These are phyloP conservation scores for Sindora glabra DNA, from an alignment of 306 rosid genomes.

Conservation along the genomic window DNA sequence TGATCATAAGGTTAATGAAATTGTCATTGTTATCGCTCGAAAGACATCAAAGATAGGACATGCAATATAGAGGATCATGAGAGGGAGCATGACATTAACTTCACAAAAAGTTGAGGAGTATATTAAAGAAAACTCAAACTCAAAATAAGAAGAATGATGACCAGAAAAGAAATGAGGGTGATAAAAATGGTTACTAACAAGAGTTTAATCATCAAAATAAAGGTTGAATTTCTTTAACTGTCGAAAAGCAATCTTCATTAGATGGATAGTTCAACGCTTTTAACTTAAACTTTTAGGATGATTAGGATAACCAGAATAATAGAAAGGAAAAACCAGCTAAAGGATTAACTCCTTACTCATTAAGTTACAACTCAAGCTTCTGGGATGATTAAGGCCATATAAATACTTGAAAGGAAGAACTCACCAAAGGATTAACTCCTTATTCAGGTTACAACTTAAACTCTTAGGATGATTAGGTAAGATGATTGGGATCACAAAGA, in stretches of 20 bases:
- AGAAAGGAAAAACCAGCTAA: no score
- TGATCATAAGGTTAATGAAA: no score
- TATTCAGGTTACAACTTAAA: slow-evolving; percentile 13
- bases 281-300: no score
- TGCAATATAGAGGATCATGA: no score
- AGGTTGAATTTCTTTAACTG: slow-evolving; percentile 40
- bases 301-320: no score
- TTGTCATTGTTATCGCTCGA: no score
- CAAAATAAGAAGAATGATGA: slow-evolving; percentile 38
- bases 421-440: no score
- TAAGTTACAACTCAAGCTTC: slow-evolving; percentile 10
- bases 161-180: slow-evolving; percentile 39
- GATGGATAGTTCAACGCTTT: slow-evolving; percentile 13
- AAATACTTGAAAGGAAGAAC: no score
- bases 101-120: no score
- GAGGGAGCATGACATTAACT: no score
- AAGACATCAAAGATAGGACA: no score
- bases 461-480: slow-evolving; percentile 68
- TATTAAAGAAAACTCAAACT: slow-evolving; percentile 28
- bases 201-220: slow-evolving; percentile 38
- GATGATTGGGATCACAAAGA: slow-evolving; percentile 57
- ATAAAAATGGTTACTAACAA: slow-evolving; percentile 46
- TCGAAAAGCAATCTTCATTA: slow-evolving; percentile 37
- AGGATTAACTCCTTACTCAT: slow-evolving; percentile 46
- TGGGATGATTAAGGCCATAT: neutral